Conservation (phyloP, 2,329 filamentous ascomycete species). For the Fonsecaea pedrosoi region DNA sequence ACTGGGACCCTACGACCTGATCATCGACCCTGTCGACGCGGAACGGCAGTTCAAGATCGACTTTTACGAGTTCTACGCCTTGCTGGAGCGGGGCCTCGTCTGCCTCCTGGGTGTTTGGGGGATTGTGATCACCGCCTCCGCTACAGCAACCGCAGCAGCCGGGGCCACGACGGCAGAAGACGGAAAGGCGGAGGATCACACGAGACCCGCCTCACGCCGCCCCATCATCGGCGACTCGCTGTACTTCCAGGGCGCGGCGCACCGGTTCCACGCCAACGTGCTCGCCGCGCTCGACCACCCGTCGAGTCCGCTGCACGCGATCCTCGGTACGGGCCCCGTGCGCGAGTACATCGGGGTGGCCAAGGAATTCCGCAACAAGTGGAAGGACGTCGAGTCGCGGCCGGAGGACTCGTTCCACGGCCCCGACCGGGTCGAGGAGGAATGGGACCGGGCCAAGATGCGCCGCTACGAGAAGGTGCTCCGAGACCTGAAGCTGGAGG, state of each 20-base stretch:
- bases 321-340: constrained; percentile 63
- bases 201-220: too few relatives aligned
- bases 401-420: constrained; percentile 31
- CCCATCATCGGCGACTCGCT: constrained; percentile 39
- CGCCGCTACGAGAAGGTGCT: constrained; percentile 52
- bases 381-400: constrained; percentile 59
- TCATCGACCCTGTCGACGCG: constrained; percentile 45
- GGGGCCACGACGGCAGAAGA: too few relatives aligned
- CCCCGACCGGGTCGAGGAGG: constrained; percentile 40
- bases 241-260: constrained; percentile 44
- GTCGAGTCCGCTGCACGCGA: constrained; percentile 62
- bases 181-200: background rate
- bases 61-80: constrained; percentile 77
- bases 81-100: constrained; percentile 73
- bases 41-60: constrained; percentile 78
- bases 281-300: constrained; percentile 65
- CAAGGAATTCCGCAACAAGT: constrained; percentile 73
- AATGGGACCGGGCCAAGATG: constrained; percentile 37
- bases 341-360: constrained; percentile 66
- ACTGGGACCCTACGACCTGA: constrained; percentile 28
- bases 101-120: constrained; percentile 70
- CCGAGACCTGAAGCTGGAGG: constrained; percentile 66
- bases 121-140: constrained; percentile 56
- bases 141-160: constrained; percentile 34
- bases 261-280: constrained; percentile 74